phyloP scores from a whole-genome alignment of 2,329 filamentous ascomycete genomes.

The Teratosphaeria gauchensis region DNA sequence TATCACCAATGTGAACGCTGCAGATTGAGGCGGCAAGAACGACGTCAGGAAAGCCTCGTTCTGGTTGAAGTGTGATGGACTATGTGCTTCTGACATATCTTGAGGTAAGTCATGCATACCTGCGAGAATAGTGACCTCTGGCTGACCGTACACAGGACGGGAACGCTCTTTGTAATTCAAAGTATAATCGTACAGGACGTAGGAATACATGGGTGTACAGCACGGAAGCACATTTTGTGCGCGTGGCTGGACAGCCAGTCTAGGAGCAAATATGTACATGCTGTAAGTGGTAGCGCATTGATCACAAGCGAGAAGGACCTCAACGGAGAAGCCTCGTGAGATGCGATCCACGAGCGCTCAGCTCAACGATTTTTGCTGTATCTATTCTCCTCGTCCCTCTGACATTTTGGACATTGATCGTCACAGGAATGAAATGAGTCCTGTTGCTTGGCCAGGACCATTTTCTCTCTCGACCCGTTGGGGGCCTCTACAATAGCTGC shows the following conservation, averaged over 20 bases:
- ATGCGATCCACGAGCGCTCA: no score
- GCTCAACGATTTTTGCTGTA: no score
- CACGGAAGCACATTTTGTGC: neutral
- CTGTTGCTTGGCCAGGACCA: no score
- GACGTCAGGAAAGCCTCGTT: conserved; percentile 17
- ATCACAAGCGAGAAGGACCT: no score
- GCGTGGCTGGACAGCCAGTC: neutral
- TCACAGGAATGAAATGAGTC: no score
- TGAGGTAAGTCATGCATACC: neutral
- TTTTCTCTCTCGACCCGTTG: no score
- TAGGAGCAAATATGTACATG: neutral
- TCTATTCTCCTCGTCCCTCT: no score
- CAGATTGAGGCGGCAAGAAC: conserved; percentile 11
- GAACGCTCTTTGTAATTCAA: neutral
- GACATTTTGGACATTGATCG: no score
- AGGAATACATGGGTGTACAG: neutral
- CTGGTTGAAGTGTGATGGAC: conserved; percentile 9
- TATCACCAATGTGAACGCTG: conserved; percentile 15
- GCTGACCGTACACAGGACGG: neutral
- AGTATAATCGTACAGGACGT: neutral
- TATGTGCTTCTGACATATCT: conserved; percentile 32
- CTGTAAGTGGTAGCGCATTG: neutral
- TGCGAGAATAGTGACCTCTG: neutral
- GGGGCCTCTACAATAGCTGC: no score
- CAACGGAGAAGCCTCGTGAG: no score